phyloP scores from a whole-genome alignment of 2,329 filamentous ascomycete species.

The Coleophoma eucalyptorum region DNA sequence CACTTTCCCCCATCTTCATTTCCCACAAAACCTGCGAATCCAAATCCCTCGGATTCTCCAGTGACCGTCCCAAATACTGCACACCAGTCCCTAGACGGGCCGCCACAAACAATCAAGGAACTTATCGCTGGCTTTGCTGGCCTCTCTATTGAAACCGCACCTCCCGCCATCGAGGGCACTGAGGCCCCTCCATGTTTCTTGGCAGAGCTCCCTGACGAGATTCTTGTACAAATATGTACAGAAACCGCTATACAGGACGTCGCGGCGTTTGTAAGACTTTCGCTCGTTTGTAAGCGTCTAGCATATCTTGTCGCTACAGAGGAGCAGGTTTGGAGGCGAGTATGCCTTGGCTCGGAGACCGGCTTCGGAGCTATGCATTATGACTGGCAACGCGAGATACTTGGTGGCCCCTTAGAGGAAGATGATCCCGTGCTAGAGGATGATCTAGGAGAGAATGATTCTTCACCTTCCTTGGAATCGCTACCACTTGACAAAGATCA shows the following conservation, averaged over 20 bases:
- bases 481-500: constrained; percentile 8
- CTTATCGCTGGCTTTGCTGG: constrained; percentile 73
- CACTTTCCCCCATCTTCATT: constrained; percentile 69
- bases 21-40: constrained; percentile 35
- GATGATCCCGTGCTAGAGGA: constrained; percentile 5
- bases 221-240: constrained; percentile 74
- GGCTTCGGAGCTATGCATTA: constrained; percentile 86
- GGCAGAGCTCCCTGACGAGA: constrained; percentile 73
- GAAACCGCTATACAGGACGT: constrained; percentile 73
- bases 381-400: constrained; percentile 60
- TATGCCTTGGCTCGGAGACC: constrained; percentile 67
- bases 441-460: constrained; percentile 4
- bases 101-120: constrained; percentile 54
- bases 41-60: constrained; percentile 42
- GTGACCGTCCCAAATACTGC: constrained; percentile 47
- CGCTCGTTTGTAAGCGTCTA: constrained; percentile 81
- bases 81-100: constrained; percentile 52
- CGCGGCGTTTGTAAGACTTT: constrained; percentile 69
- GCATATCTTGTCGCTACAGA: constrained; percentile 83
- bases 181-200: constrained; percentile 78
- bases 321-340: constrained; percentile 78
- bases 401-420: constrained; percentile 48
- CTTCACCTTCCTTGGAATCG: not conserved
- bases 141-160: constrained; percentile 63
- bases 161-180: constrained; percentile 67